Evolutionary conservation across 2,329 filamentous ascomycete species (phyloP).

Genomic region (Cordyceps farinosa): DNA sequence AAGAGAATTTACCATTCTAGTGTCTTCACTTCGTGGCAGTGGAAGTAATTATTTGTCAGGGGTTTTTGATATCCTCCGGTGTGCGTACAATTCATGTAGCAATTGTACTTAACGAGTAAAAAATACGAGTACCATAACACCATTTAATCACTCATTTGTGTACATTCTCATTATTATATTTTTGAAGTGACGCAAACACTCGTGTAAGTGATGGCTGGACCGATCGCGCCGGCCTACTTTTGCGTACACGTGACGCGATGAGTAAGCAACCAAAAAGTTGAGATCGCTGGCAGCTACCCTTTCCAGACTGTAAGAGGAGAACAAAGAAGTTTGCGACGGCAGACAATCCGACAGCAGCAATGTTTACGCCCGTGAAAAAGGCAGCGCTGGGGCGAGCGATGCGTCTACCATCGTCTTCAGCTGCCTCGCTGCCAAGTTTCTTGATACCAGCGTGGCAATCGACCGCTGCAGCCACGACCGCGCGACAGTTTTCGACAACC

Average conservation of each 20-base stretch:
- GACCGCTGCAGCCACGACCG: conserved; percentile 19
- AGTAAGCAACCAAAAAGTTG: conserved; percentile 34
- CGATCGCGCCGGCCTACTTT: not conserved
- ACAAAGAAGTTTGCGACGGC: conserved; percentile 13
- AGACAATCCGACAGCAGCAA: conserved; percentile 39
- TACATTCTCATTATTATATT: not conserved
- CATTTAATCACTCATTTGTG: conserved; percentile 20
- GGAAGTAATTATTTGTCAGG: conserved; percentile 33
- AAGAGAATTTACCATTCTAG: conserved; percentile 10
- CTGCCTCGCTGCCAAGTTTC: conserved; percentile 63
- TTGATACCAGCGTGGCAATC: conserved; percentile 67
- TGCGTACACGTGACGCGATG: conserved; percentile 30
- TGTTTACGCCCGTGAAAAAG: conserved; percentile 63
- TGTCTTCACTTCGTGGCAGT: conserved; percentile 26
- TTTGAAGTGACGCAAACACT: not conserved
- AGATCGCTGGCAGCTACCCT: not conserved
- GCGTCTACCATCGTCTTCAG: conserved; percentile 37
- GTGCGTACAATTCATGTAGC: conserved; percentile 31
- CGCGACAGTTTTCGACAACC: conserved; percentile 65
- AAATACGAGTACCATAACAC: conserved; percentile 32
- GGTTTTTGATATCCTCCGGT: conserved; percentile 39
- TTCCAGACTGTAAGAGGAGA: conserved; percentile 1
- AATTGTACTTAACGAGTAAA: conserved; percentile 30
- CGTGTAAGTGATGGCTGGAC: conserved; percentile 8
- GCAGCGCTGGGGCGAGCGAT: conserved; percentile 57